phyloP scores from a whole-genome alignment of 257 asterid species.

The Solanum ahanhuiri region DNA sequence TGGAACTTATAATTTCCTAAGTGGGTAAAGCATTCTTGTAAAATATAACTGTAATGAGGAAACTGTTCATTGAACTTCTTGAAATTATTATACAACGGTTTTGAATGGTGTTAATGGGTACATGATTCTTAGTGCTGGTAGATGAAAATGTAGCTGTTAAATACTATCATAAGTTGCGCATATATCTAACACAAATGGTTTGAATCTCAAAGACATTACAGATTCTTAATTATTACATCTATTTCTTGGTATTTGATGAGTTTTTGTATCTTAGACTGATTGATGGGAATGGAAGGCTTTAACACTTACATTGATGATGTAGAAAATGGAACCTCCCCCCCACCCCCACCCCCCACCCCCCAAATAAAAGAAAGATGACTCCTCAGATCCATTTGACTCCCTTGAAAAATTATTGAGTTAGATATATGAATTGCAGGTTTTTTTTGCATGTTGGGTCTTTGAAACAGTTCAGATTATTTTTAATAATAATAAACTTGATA shows the following conservation, averaged over 20 bases:
- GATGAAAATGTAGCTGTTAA: not conserved
- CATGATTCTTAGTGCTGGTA: not conserved
- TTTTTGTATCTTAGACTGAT: not conserved
- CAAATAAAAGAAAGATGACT: not conserved
- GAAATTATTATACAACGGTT: not conserved
- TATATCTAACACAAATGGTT: not conserved
- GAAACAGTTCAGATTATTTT: not conserved
- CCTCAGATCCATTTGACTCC: not conserved
- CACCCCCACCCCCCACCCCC: not conserved
- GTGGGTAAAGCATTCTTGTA: not conserved
- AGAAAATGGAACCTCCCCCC: not conserved
- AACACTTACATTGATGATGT: not conserved
- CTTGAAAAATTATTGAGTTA: not conserved
- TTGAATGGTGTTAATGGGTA: not conserved
- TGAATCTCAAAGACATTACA: not conserved
- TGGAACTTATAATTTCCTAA: not conserved
- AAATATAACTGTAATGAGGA: not conserved
- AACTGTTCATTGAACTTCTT: not conserved
- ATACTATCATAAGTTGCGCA: not conserved
- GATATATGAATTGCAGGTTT: not conserved
- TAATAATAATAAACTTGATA: not conserved
- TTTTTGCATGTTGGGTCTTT: not conserved
- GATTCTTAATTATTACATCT: not conserved
- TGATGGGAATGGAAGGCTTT: not conserved
- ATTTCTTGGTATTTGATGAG: not conserved